These are phyloP conservation scores for Agastache rugosa DNA, from an alignment of 257 asterid species.

Conservation along the genomic window DNA sequence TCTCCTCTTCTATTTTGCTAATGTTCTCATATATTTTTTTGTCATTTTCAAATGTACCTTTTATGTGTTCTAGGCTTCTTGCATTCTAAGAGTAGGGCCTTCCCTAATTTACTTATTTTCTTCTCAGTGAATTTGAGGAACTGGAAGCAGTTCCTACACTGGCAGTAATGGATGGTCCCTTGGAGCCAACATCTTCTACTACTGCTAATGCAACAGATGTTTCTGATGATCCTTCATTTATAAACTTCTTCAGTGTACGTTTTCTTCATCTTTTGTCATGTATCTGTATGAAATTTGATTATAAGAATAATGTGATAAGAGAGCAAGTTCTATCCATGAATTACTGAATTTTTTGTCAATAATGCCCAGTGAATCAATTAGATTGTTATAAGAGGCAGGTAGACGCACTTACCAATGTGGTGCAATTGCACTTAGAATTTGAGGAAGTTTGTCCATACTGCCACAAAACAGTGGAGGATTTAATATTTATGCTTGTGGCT, in stretches of 20 bases:
- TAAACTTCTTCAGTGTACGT: conserved; percentile 87
- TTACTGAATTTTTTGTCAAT: too few species aligned
- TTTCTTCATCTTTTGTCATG: conserved; percentile 2
- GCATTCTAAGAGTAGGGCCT: background rate
- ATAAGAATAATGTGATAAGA: too few species aligned
- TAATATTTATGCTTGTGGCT: too few species aligned
- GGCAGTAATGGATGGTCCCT: conserved; percentile 87
- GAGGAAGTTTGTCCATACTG: too few species aligned
- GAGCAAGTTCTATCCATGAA: too few species aligned
- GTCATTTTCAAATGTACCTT: conserved; percentile 1
- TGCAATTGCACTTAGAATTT: too few species aligned
- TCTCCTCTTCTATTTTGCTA: background rate
- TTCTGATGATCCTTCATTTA: conserved; percentile 81
- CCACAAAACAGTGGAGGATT: too few species aligned
- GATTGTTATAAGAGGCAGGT: too few species aligned
- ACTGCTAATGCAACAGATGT: conserved; percentile 55
- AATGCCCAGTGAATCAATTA: too few species aligned
- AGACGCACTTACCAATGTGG: too few species aligned
- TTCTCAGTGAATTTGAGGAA: conserved; percentile 84
- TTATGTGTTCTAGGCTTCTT: background rate
- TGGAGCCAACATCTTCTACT: conserved; percentile 73
- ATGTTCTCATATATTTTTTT: background rate
- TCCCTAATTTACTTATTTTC: conserved; percentile 23
- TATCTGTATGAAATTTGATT: too few species aligned
- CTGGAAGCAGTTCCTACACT: conserved; percentile 91